Base-by-base conservation (phyloP, 495 filamentous ascomycete genomes). In the Annulohypoxylon stygium region DNA sequence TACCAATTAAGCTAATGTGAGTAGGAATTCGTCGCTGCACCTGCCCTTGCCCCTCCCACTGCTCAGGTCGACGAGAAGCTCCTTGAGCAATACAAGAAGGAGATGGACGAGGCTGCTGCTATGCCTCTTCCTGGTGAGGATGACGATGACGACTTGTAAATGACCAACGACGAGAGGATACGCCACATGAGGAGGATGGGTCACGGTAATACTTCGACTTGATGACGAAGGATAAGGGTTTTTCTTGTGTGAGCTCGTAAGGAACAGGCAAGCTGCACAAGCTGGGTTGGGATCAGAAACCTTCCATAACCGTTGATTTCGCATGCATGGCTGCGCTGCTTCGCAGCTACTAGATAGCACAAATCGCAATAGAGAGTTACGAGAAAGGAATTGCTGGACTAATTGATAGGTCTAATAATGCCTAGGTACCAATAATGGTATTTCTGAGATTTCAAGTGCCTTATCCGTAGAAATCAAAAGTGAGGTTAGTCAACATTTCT, bases 111-210 rank as follows among this genome's bases (percentile, higher is more conserved):
- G 63, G 96, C 96, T 57, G 89, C 92, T 48, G 70, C 88, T 23
- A 87, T 91, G 90, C 95, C 97, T 74, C 92, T 99, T 63, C 97
- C 96, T 66, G 95, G 95, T 75, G 96, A 99, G 88, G 95, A 98
- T 71, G 95, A 97, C 75, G 88, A 93, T 69, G 87, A 88, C 20
- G 84, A 86, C 75, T 78, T 89, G 78, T 89, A 84, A 82, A 81
- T 67, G 73, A 50, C 69, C 48, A 43, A 70, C 43, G 43, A 69
- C 10, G 5, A 61, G 59, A 71, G 51, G 43, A 67, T 26, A 43
- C 14, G 45, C 8, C 33, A 59, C 20, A 59, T 64, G 72, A 48
- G 65, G 67, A 72, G 43, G 69, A 61, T 62, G 33, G 62, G 41
- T 65, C 68, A 68, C 57, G 37, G 58, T 69, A 73, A 77, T 79